Base-by-base conservation (phyloP, 768 basidiomycete species). In the Xerocomus brunneocitrinus region DNA sequence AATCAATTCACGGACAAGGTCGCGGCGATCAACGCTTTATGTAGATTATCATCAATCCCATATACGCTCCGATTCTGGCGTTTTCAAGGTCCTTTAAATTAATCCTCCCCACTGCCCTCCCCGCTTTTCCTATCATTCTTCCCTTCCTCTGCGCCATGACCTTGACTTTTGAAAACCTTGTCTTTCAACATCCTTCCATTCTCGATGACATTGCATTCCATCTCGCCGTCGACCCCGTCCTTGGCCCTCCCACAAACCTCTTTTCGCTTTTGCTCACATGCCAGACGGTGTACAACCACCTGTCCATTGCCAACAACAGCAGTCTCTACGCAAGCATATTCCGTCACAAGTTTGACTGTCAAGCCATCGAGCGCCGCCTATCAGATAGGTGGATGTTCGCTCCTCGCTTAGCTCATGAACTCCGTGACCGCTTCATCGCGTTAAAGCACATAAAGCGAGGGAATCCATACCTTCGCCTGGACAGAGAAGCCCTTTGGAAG, bases 401-500 rank as follows among this genome's bases (percentile, higher is more conserved):
- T 31, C 57, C 62, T 10, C 72, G 68, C 54, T 55, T 79, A 8
- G 71, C 77, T 9, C 57, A 47, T 19, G 81, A 82, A 63, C 66
- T 82, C 52, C 66, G 69, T 43, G 70, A 73, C 48, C 73, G 79
- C 19, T 77, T 72, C 60, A 38, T 44, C 25, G 70, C 73, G 4
- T 59, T 83, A 28, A 67, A 67, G 41, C 73, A 76, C 51, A 74
- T 83, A 52, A 73, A 74, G 47, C 53, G 45, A 36, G 57, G 66
- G 6, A 45, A n/a, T 14, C 54, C 50, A 1, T 60, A 56, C 44
- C 27, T 45, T 25, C 51, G 19, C 30, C 43, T 50, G 13, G 66
- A 71, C 27, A 38, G 60, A 28, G 71, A 78, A 47, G 79, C 80
- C 57, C 66, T 83, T 14, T 83, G 82, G 82, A 76, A 72, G 16